Base-by-base conservation (phyloP, 164 flowering plant genomes). In the Magnolia changhungtana region DNA sequence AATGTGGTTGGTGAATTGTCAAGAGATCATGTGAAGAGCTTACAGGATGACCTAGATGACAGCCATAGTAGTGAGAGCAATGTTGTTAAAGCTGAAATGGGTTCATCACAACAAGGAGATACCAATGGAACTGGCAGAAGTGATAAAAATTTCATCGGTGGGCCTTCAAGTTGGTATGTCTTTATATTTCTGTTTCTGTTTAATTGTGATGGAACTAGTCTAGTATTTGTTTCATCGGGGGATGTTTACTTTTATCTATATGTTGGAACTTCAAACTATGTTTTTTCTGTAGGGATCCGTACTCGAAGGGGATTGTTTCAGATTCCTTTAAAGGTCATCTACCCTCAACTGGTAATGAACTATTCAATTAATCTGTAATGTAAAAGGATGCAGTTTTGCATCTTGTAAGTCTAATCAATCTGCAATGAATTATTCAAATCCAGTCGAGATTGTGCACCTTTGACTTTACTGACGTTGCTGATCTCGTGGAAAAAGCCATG, bases 261-360 rank as follows among this genome's bases (percentile, higher is more conserved):
- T 61, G 37, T 13, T 58, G 31, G 37, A 55, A 67, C 1, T 74
- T 72, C 59, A 16, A 58, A 9, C 71, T 71, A n/a, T 21, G 61
- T 66, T 9, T 71, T 63, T 59, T 49, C 66, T 74, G 73, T 85
- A 95, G 98, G 98, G 94, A 91, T 86, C 97, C 95, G 61, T 88
- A 88, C 77, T 86, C 97, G 1, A 83, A 82, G 78, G 92, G 94
- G 55, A 81, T 90, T 74, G 85, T 86, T 72, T 51, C 84, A 50
- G 88, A 86, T 77, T 83, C 80, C 72, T 78, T 90, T 49, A 89
- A 84, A 78, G 82, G 84, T 64, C 81, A 90, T 76, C 77, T 86
- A 37, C 89, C 89, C 79, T 85, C 87, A 68, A 83, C 79, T 74
- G 97, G 98, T 92, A 88, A 50, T 55, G 20, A 69, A 2, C 75